Base-by-base conservation (phyloP, 768 basidiomycete species). In the Fomitopsis pulvina region DNA sequence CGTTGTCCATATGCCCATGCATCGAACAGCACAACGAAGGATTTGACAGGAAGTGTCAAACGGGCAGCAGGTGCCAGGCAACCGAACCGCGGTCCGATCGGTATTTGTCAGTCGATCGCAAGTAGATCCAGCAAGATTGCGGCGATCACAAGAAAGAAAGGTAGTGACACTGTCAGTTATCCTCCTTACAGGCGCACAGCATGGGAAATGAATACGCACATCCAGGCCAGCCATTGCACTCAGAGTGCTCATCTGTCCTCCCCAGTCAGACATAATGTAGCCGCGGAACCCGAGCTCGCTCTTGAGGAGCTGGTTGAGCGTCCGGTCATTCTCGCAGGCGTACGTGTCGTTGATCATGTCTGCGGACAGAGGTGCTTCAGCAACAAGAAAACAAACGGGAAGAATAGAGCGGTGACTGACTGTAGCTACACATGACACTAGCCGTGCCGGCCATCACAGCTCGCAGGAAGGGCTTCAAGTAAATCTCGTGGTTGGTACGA, bases 361-460 rank as follows among this genome's bases (percentile, higher is more conserved):
- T 86, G 51, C 12, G 25, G 11, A 40, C 39, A 30, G 39, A 38
- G 6, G 18, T 37, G 5, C 20, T 38, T 16, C n/a, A 51, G 45
- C 24, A 47, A 5, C 40, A 8, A 18, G 26, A 18, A 25, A 27
- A 11, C 42, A 46, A 27, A 47, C 12, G 20, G 48, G 16, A n/a
- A 29, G 39, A 10, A 14, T 2, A 51, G 8, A 6, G 20, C 3
- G 32, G 28, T 16, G 16, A 68, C 79, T 30, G 46, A 81, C 79
- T 85, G 66, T 87, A 87, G 41, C 79, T 80, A 71, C 85, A 89
- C 86, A 89, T 89, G 51, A 87, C 68, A 45, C 76, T 77, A 0
- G 81, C 71, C 9, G 85, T 81, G 24, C 87, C 87, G 2, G 87
- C 87, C 76, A 83, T 80, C 26, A 88, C 75, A 56, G 82, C 80